A percentile compares a stretch with the other conserved stretches of the same genome.
Conservation (phyloP, 768 basidiomycete genomes). For the Lactarius trivialis region DNA sequence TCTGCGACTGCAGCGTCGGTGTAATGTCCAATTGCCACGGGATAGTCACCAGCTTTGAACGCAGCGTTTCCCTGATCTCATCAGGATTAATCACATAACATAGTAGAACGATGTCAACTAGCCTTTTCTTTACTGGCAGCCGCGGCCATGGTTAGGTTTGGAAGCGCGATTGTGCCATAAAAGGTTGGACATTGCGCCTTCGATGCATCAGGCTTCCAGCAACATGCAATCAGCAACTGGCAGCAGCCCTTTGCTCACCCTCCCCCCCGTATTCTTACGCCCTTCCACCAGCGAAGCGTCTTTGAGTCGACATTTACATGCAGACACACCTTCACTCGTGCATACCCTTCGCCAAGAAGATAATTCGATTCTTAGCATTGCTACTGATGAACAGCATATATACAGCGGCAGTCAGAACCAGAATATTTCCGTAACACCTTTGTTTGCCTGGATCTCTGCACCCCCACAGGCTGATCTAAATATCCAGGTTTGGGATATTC, state of each 20-base stretch:
- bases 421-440: constrained; percentile 15
- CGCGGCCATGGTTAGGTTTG: neutral
- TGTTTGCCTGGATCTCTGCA: neutral
- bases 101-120: neutral
- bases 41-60: constrained; percentile 77
- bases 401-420: constrained; percentile 24
- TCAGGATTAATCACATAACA: constrained; percentile 1
- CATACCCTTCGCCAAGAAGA: constrained; percentile 16
- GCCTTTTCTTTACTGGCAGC: constrained; percentile 16
- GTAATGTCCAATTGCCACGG: constrained; percentile 79
- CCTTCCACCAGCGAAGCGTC: constrained; percentile 8
- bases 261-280: constrained; percentile 13
- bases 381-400: constrained; percentile 16
- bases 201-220: neutral
- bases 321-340: constrained; percentile 10
- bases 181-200: neutral
- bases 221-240: constrained; percentile 1
- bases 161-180: neutral
- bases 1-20: constrained; percentile 73
- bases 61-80: constrained; percentile 74
- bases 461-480: neutral
- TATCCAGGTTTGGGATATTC: constrained; percentile 78
- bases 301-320: constrained; percentile 18
- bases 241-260: neutral
- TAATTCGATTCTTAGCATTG: constrained; percentile 15